Evolutionary conservation across 208 protist genomes (phyloP), one percentile per base, ranked within the genome.

Genomic region (Crithidia mellificae): DNA sequence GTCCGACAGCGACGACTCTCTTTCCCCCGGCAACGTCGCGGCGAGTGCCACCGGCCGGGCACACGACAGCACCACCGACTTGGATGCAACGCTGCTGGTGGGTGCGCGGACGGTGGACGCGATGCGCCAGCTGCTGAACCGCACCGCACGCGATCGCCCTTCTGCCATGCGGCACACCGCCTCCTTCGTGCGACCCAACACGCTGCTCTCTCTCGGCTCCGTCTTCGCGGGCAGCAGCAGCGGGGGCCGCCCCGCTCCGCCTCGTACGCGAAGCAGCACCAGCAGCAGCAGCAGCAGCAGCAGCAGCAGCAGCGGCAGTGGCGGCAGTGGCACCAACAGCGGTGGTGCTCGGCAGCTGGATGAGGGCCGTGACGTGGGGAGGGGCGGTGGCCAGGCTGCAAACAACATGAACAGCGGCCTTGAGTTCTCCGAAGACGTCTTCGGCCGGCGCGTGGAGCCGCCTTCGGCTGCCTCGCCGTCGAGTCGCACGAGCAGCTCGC

Each of bases 161-260:
- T 20, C 30, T 1, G 2, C 51, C 19, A 44, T 46, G 34, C 38
- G 44, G 43, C 61, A 38, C 38, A 50, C 27, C 0, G 59, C 64
- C 0, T 73, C 61, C 5, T 69, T 81, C 53, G 65, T 77, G 20
- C 53, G 43, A n/a, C 27, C 63, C 6, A 62, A 47, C 34, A 39
- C 1, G 43, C 53, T 47, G n/a, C 41, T 41, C 32, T 44, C 52
- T 25, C 9, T 57, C 20, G 27, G 27, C 39, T 46, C 30, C 27
- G 14, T 34, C 25, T 47, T 52, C 5, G 19, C 8, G 2, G 36
- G 29, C 12, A 47, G 15, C 27, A 52, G 17, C 30, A 32, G 22
- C 29, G 25, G 17, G 22, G 5, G 36, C 47, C 14, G 2, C n/a
- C n/a, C n/a, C n/a, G n/a, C n/a, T n/a, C n/a, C n/a, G n/a, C n/a